Base-by-base conservation (phyloP, 169 alveolate genomes). In the Pseudocohnilembus persalinus region DNA sequence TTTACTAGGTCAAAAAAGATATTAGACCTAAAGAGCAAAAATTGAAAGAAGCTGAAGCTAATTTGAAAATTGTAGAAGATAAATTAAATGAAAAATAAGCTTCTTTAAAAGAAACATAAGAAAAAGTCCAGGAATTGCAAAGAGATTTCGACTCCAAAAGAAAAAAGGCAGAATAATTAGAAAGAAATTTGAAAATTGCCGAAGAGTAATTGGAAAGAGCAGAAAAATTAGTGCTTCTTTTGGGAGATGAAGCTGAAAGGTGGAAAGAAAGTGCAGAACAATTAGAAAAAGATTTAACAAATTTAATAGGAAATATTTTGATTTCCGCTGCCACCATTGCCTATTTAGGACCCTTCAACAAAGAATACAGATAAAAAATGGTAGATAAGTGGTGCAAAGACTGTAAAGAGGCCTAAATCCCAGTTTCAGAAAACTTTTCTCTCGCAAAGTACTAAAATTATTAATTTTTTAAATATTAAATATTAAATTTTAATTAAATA, bases 271-370 rank as follows among this genome's bases (percentile, higher is more conserved):
- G 91, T 79, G 96, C 95, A 72, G 87, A 93, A 49, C 89, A 91
- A 77, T 90, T 96, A 83, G 94, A 95, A 75, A 93, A 88, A 86
- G 98, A 96, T 91, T 85, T 95, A 31, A 88, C 92, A 34, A 95
- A 96, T 80, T 84, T 97, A 64, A 90, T 96, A 74, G 99, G 98
- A 64, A 96, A 97, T 92, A 96, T 96, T 72, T 91, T 97, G 31
- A 88, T 97, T 65, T 94, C 98, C 24, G 97, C 98, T 35, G 98
- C 98, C 33, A 94, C 94, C 79, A 94, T 96, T 72, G 95, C 98
- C 72, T 98, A 98, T 86, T 93, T 96, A 11, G 99, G 99, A 29
- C 98, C 98, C 32, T 98, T 96, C 89, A 97, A 98, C 0, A 93
- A 94, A 34, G 95, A 92, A 78, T 98, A 95, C 88, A 95, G 99